Evolutionary conservation across 2,329 filamentous ascomycete species (phyloP).

Genomic region (Seiridium unicorne): DNA sequence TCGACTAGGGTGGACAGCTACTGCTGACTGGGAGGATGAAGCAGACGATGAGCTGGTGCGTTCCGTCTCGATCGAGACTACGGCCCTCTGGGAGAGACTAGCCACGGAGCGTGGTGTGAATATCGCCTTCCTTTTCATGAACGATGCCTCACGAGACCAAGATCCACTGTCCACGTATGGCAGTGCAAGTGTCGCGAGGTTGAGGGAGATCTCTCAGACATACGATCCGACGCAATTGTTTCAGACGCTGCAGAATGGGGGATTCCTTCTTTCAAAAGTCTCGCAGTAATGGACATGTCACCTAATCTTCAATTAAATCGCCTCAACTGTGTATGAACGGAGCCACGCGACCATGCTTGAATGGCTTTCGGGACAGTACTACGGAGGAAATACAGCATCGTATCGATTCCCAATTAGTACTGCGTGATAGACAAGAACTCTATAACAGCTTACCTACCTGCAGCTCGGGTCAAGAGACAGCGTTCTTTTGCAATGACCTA

Average conservation of each 20-base stretch:
- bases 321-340: too few species aligned
- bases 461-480: too few species aligned
- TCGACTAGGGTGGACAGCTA: conserved; percentile 19
- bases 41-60: conserved; percentile 24
- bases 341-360: too few species aligned
- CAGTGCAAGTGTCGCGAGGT: conserved; percentile 23
- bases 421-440: too few species aligned
- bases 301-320: too few species aligned
- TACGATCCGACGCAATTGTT: conserved; percentile 20
- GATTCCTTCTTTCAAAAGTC: conserved; percentile 11
- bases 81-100: conserved; percentile 12
- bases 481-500: too few species aligned
- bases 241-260: conserved; percentile 12
- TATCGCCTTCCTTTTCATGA: conserved; percentile 36
- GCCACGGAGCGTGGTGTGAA: conserved; percentile 9
- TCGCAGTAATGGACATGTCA: neutral
- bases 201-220: conserved; percentile 17
- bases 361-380: too few species aligned
- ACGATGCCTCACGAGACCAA: conserved; percentile 35
- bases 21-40: conserved; percentile 18
- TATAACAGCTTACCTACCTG: too few species aligned
- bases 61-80: conserved; percentile 15
- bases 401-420: too few species aligned
- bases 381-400: too few species aligned
- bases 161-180: conserved; percentile 32